These are phyloP conservation scores for Ceratobasidium sp. DNA, from an alignment of 1,284 basidiomycete genomes.

Conservation along the genomic window DNA sequence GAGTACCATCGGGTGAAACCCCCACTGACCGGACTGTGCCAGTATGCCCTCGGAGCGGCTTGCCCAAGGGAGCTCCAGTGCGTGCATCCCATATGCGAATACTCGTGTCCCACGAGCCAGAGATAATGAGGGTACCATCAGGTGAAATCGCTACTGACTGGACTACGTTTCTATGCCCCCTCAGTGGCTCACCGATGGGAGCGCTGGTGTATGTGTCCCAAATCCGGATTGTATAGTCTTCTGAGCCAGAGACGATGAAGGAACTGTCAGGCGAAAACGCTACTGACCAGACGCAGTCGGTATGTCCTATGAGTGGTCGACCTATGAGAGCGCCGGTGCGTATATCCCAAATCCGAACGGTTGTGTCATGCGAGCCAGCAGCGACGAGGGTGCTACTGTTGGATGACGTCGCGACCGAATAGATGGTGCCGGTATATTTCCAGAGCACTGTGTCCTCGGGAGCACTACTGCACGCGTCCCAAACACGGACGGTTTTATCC, in stretches of 20 bases:
- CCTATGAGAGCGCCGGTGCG: neutral
- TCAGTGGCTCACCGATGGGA: neutral
- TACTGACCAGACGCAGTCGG: neutral
- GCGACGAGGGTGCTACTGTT: no score
- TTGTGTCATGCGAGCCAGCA: constrained; percentile 26
- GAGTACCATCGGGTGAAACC: no score
- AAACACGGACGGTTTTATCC: no score
- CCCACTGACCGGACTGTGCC: no score
- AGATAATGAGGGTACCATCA: constrained; percentile 28
- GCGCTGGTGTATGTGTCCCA: no score
- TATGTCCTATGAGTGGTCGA: constrained; percentile 3
- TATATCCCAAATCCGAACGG: constrained; percentile 32
- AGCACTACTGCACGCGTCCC: neutral
- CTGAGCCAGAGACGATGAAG: neutral
- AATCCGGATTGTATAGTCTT: no score
- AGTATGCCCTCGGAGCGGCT: no score
- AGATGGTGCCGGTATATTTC: no score
- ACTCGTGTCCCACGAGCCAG: constrained; percentile 42
- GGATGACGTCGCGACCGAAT: no score
- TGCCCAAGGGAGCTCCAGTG: neutral
- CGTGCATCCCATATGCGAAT: constrained; percentile 44
- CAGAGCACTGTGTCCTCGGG: no score
- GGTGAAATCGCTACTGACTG: constrained; percentile 29
- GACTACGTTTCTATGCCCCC: neutral
- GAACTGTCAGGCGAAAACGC: neutral